Percentiles rank a stretch among this genome's conserved stretches.
Evolutionary conservation across 2,329 filamentous ascomycete genomes (phyloP).

Genomic region (Apiospora aurea): DNA sequence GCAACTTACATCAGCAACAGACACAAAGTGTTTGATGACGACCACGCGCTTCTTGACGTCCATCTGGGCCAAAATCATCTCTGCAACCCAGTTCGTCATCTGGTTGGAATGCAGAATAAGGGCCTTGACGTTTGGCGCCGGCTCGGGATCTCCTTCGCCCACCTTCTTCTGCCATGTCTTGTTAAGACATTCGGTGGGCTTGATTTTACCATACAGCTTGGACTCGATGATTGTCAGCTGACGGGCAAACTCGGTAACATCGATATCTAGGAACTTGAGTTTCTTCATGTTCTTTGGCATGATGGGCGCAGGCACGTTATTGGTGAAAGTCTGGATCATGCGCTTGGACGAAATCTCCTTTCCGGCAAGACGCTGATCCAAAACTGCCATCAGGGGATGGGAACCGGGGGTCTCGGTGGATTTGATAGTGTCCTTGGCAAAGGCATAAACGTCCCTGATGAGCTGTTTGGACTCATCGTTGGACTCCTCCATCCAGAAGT

Average conservation of each 20-base stretch:
- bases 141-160: slow-evolving; percentile 79
- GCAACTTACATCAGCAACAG: slow-evolving; percentile 85
- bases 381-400: slow-evolving; percentile 80
- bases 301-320: slow-evolving; percentile 84
- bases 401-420: slow-evolving; percentile 93
- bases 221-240: slow-evolving; percentile 98
- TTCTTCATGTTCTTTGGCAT: slow-evolving; percentile 99
- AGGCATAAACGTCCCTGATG: slow-evolving; percentile 87
- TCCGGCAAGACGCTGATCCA: slow-evolving; percentile 88
- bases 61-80: slow-evolving; percentile 95
- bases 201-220: slow-evolving; percentile 92
- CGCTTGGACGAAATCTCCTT: slow-evolving; percentile 87
- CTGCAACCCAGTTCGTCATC: slow-evolving; percentile 98
- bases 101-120: slow-evolving; percentile 98
- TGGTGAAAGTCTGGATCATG: slow-evolving; percentile 84
- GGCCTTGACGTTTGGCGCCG: slow-evolving; percentile 92
- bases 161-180: slow-evolving; percentile 99
- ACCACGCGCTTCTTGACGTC: slow-evolving; percentile 96
- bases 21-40: slow-evolving; percentile 98
- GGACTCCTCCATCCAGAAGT: slow-evolving; percentile 97
- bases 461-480: slow-evolving; percentile 84
- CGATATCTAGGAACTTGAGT: slow-evolving; percentile 97
- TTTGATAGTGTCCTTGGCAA: slow-evolving; percentile 90
- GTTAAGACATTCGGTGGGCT: slow-evolving; percentile 93
- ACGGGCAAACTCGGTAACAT: slow-evolving; percentile 94